These are phyloP conservation scores for Diplodia corticola DNA, from an alignment of 2,329 filamentous ascomycete genomes.

Conservation along the genomic window DNA sequence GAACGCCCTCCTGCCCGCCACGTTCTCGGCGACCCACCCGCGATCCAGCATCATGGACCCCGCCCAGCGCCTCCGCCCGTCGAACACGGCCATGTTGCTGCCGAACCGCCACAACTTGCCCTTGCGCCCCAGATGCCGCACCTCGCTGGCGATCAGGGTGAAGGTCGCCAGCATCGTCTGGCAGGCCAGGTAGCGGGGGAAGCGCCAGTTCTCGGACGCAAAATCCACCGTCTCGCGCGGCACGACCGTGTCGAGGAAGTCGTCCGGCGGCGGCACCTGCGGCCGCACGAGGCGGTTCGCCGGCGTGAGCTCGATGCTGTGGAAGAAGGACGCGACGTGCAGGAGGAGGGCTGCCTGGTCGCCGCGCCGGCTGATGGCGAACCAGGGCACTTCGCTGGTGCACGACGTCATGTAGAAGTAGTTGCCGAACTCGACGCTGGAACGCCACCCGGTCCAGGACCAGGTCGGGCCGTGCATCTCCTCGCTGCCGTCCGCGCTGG, in stretches of 20 bases:
- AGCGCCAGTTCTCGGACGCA: background rate
- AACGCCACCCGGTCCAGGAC: background rate
- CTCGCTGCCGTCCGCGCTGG: background rate
- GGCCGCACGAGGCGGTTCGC: background rate
- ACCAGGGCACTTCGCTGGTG: background rate
- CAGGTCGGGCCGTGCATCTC: background rate
- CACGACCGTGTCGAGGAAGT: background rate
- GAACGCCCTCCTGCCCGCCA: background rate
- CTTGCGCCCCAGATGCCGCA: background rate
- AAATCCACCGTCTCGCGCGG: background rate
- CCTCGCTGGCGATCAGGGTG: background rate
- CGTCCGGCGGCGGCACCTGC: background rate
- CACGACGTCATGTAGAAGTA: background rate
- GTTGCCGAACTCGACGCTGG: background rate
- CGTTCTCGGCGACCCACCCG: background rate
- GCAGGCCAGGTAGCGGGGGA: background rate
- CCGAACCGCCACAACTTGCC: fast-evolving
- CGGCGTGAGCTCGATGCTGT: background rate
- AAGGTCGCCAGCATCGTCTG: background rate
- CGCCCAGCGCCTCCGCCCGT: background rate
- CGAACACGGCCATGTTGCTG: background rate
- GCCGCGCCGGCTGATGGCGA: background rate
- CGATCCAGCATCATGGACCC: background rate
- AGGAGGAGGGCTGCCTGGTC: background rate
- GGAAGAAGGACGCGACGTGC: background rate